These are phyloP conservation scores for Lagerstroemia fauriei DNA, from an alignment of 441 rosid genomes.

Conservation along the genomic window DNA sequence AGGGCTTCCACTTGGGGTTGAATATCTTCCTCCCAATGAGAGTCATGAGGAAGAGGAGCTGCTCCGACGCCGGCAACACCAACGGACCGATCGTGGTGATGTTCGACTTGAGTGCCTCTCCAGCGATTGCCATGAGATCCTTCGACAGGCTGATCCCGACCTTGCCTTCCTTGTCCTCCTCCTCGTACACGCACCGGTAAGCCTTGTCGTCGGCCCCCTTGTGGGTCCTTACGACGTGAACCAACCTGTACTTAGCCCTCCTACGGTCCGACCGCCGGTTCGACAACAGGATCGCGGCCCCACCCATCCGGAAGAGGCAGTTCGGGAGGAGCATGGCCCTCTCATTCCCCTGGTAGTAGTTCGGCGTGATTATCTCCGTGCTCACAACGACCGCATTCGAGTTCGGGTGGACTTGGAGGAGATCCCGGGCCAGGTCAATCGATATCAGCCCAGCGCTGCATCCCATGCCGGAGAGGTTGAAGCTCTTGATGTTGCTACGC, in stretches of 20 bases:
- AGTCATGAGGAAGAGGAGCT: background rate
- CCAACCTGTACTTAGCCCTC: constrained; percentile 9
- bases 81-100: constrained; percentile 8
- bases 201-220: constrained; percentile 12
- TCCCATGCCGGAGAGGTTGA: background rate
- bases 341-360: constrained; percentile 13
- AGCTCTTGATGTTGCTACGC: background rate
- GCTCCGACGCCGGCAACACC: constrained; percentile 15
- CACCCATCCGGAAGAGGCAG: background rate
- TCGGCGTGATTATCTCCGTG: constrained; percentile 7
- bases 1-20: constrained; percentile 8
- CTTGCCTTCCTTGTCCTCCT: constrained; percentile 7
- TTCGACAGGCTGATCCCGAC: background rate
- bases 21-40: constrained; percentile 2
- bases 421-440: background rate
- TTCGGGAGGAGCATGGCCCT: constrained; percentile 13
- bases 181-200: background rate
- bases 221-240: constrained; percentile 6
- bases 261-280: constrained; percentile 8
- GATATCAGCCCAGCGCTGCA: background rate
- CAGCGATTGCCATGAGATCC: constrained; percentile 18
- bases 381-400: constrained; percentile 12
- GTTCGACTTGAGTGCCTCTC: constrained; percentile 8
- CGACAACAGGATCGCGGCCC: constrained; percentile 7
- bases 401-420: constrained; percentile 3